These are phyloP conservation scores for Vinca minor DNA, from an alignment of 257 asterid genomes.

Conservation along the genomic window DNA sequence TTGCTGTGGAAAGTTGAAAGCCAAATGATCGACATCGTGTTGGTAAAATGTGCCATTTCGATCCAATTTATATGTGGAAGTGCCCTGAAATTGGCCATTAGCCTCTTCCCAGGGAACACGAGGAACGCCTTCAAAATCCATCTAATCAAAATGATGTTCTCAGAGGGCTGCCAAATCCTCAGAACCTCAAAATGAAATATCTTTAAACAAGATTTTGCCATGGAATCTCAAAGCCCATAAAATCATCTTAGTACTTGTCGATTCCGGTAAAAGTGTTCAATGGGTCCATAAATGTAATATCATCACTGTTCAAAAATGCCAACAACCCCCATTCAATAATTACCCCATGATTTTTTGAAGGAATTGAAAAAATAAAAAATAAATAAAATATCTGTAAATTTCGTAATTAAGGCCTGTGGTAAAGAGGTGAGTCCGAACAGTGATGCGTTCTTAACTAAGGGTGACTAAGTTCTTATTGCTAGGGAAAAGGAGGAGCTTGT, in stretches of 20 bases:
- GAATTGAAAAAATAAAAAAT: too few species aligned
- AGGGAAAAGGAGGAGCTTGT: too few species aligned
- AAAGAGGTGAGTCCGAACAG: constrained; percentile 67
- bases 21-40: constrained; percentile 78
- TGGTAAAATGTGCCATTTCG: constrained; percentile 71
- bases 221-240: constrained; percentile 91
- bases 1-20: constrained; percentile 60
- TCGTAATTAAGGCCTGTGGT: constrained; percentile 71
- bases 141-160: constrained; percentile 58
- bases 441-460: too few species aligned
- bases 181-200: constrained; percentile 61
- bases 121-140: constrained; percentile 66
- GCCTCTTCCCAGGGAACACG: constrained; percentile 88
- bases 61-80: constrained; percentile 72
- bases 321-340: not conserved
- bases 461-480: too few species aligned
- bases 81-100: constrained; percentile 70
- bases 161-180: constrained; percentile 83
- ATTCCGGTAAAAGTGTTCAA: constrained; percentile 71
- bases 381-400: constrained; percentile 52
- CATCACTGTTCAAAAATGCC: constrained; percentile 57
- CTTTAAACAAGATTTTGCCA: constrained; percentile 69
- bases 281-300: constrained; percentile 70
- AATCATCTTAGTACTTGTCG: constrained; percentile 56
- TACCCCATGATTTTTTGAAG: too few species aligned